These are phyloP conservation scores for Phytophthora quininea DNA, from an alignment of 352 stramenopile species.

Conservation along the genomic window DNA sequence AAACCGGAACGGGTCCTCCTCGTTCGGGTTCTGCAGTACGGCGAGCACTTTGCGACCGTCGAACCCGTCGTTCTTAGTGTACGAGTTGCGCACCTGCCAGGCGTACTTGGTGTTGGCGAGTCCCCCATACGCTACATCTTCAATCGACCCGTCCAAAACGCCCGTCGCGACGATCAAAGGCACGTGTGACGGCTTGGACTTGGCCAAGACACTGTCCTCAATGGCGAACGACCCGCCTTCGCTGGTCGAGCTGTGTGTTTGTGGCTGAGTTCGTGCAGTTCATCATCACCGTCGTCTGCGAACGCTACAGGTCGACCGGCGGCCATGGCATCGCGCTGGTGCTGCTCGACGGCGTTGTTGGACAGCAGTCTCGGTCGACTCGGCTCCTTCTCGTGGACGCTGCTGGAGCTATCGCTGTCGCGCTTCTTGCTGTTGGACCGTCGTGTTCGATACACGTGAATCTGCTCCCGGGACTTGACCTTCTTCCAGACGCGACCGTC, in stretches of 20 bases:
- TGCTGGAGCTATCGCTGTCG: conserved; percentile 1
- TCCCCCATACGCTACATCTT: conserved; percentile 31
- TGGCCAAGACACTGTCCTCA: conserved; percentile 29
- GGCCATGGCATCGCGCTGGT: conserved; percentile 36
- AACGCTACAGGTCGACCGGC: conserved; percentile 25
- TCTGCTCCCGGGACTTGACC: conserved; percentile 53
- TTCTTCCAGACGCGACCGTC: conserved; percentile 55
- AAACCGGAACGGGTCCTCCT: conserved; percentile 48
- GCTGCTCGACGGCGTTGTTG: conserved; percentile 45
- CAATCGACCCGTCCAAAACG: conserved; percentile 30
- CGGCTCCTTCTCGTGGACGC: conserved; percentile 30
- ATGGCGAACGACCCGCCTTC: conserved; percentile 35
- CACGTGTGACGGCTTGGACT: conserved; percentile 24
- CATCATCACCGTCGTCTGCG: conserved; percentile 23
- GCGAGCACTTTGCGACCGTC: conserved; percentile 37
- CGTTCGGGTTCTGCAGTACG: conserved; percentile 33
- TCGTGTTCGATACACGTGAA: conserved; percentile 61
- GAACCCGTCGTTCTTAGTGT: conserved; percentile 43
- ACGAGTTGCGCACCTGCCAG: conserved; percentile 39
- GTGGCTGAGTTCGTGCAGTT: conserved; percentile 17
- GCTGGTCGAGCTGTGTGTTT: conserved; percentile 38
- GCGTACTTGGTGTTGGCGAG: conserved; percentile 31
- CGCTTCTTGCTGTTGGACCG: conserved; percentile 21
- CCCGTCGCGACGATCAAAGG: conserved; percentile 29
- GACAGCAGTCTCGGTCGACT: conserved; percentile 52